Percentiles rank a stretch among this genome's conserved stretches.
Conservation (phyloP, 2,329 filamentous ascomycete species). For the Harringtonia aguacate region DNA sequence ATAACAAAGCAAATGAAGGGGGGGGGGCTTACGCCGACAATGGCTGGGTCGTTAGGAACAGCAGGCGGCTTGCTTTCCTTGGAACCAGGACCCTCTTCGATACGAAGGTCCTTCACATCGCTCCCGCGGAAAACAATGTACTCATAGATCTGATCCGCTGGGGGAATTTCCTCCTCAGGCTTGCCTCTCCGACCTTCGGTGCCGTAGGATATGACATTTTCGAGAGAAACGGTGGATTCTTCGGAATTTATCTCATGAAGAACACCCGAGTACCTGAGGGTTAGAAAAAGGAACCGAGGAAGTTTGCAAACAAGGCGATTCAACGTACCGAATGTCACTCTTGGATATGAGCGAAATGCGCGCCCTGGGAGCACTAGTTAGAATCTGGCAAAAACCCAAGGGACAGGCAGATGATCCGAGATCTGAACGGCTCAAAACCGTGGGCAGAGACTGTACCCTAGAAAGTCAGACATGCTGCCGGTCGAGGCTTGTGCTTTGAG, state of each 20-base stretch:
- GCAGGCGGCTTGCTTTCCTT: constrained; percentile 66
- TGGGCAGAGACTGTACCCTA: constrained; percentile 7
- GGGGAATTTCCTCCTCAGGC: constrained; percentile 69
- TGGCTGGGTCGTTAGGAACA: constrained; percentile 89
- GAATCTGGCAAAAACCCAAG: not conserved
- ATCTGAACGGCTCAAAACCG: no score
- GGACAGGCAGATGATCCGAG: no score
- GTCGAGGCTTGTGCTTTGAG: not conserved
- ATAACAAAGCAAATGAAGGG: not conserved
- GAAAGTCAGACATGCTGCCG: constrained; percentile 9
- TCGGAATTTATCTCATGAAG: constrained; percentile 98
- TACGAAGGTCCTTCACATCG: constrained; percentile 95
- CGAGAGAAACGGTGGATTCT: constrained; percentile 89
- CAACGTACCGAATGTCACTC: constrained; percentile 10
- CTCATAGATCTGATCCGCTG: constrained; percentile 85
- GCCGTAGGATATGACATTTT: constrained; percentile 90
- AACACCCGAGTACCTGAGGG: constrained; percentile 78
- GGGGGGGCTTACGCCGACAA: constrained; percentile 78
- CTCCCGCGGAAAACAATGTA: constrained; percentile 98
- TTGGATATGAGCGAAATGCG: constrained; percentile 13
- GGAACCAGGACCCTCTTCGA: constrained; percentile 70
- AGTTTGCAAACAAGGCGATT: not conserved
- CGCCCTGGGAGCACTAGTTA: constrained; percentile 3
- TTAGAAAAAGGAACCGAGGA: not conserved
- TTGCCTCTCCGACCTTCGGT: constrained; percentile 80